Conservation (phyloP, 2,329 filamentous ascomycete genomes). For the Pezicula rhizophila region DNA sequence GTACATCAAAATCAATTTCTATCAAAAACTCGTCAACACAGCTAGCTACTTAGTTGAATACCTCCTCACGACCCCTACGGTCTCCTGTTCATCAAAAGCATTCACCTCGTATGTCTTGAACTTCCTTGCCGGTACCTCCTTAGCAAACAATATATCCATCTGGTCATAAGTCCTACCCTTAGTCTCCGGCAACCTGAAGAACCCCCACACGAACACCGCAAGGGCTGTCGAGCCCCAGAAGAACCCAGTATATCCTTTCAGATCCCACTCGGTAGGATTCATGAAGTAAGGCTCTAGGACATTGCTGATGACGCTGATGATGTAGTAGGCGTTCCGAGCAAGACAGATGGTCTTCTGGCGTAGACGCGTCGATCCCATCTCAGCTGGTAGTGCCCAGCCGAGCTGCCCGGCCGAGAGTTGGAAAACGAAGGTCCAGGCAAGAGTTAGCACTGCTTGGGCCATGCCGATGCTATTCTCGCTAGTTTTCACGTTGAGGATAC, state of each 20-base stretch:
- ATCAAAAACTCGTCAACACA: too few species aligned
- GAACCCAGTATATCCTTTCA: constrained; percentile 41
- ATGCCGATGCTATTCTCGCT: constrained; percentile 30
- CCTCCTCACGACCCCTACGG: too few species aligned
- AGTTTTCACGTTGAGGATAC: constrained; percentile 33
- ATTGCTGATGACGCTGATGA: constrained; percentile 40
- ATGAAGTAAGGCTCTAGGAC: constrained; percentile 40
- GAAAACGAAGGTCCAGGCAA: constrained; percentile 48
- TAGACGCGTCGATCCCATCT: constrained; percentile 47
- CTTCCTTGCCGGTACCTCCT: constrained; percentile 21
- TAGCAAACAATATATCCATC: constrained; percentile 37
- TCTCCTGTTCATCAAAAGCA: neutral
- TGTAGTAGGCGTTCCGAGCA: constrained; percentile 43
- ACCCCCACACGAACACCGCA: constrained; percentile 35
- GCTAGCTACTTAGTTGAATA: too few species aligned
- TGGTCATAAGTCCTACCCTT: constrained; percentile 36
- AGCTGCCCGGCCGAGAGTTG: constrained; percentile 50
- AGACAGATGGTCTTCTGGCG: constrained; percentile 50
- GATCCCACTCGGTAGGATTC: constrained; percentile 39
- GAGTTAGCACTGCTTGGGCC: constrained; percentile 39
- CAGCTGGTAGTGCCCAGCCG: constrained; percentile 45
- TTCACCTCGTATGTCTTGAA: constrained; percentile 10
- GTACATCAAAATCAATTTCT: too few species aligned
- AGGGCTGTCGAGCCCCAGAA: constrained; percentile 41
- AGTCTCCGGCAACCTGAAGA: constrained; percentile 34